These are phyloP conservation scores for Dendrobium catenatum DNA, from an alignment of 106 monocot species.

Conservation along the genomic window DNA sequence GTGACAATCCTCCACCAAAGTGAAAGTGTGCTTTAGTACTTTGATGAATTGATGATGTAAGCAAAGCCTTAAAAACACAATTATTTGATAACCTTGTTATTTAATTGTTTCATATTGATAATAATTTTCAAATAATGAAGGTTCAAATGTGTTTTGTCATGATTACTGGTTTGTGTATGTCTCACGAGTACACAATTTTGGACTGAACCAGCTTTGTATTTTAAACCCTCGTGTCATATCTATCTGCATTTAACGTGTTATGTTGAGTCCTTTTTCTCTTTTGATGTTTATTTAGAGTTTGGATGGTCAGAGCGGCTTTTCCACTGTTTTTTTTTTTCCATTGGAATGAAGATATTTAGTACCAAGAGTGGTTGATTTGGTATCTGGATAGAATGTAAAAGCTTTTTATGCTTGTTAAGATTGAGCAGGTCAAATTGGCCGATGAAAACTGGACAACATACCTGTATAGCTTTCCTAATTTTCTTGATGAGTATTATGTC, in stretches of 20 bases:
- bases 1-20: neutral
- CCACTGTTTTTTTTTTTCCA: neutral
- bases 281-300: neutral
- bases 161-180: no score
- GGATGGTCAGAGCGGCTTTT: neutral
- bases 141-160: no score
- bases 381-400: neutral
- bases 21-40: neutral
- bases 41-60: neutral
- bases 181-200: no score
- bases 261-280: neutral
- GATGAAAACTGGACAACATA: neutral
- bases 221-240: no score
- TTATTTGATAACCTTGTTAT: no score
- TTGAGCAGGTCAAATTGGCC: neutral
- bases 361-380: neutral
- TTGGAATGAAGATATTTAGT: neutral
- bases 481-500: neutral
- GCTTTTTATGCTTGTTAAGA: neutral
- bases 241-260: no score
- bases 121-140: no score
- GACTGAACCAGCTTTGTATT: no score
- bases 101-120: no score
- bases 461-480: neutral
- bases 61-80: no score